Base-by-base conservation (phyloP, 2,329 filamentous ascomycete genomes). In the Nannizziopsis barbatae region DNA sequence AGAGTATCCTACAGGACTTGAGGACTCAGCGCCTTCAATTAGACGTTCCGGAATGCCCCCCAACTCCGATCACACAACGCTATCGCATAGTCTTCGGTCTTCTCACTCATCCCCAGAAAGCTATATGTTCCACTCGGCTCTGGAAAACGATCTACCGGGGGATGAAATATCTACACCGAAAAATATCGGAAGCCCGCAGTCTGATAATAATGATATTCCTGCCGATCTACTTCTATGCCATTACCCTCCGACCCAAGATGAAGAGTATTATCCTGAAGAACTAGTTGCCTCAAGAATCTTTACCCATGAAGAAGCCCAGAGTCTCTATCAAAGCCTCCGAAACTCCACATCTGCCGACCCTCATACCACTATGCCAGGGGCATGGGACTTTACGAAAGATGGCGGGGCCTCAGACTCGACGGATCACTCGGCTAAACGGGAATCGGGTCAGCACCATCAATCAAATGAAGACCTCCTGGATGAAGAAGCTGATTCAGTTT, bases 301-400 rank as follows among this genome's bases (percentile, higher is more conserved):
- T 49, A 70, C 67, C 37, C 67, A 70, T 49, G 69, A 72, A 50
- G 69, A 73, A 56, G 71, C 71, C n/a, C 64, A 71, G 49, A 73
- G 71, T 53, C 67, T 74, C 63, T 74, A 73, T 50, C 71, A 73
- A 70, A 74, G 79, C 58, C 79, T 76, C 9, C 68, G 80, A 48
- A 78, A 74, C 50, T 61, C 63, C 18, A 53, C 50, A 15, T 57
- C 40, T 6, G 44, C 51, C 30, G 50, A 47, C 43, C 62, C 63
- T 39, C 52, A 58, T 22, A 62, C 60, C 3, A 57, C 58, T 40
- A 68, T 71, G 51, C 69, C 70, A 12, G 69, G 70, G 6, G 68
- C 60, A 33, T 71, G 69, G 69, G 62, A 62, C 35, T 63, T 60
- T 11, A 58, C 59, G 6, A 60, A 56, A 22, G 53, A 55, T 31